Evolutionary conservation across 208 protist genomes (phyloP), one percentile per base, ranked within the genome.

Genomic region (Leishmania amazonensis): DNA sequence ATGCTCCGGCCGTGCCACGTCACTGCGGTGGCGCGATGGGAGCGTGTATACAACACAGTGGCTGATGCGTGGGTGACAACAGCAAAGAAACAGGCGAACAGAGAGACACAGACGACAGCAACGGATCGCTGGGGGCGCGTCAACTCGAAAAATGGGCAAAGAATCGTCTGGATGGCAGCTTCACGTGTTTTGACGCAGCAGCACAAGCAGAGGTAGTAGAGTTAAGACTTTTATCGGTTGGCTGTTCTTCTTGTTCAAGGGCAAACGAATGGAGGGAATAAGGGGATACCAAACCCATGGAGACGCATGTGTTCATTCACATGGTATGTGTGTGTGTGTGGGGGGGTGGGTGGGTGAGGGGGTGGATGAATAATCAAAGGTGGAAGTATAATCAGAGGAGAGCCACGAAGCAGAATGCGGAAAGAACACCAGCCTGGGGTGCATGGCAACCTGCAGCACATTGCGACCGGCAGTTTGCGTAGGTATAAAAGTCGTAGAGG

Each of bases 61-160:
- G 4, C 17, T 6, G 60, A 67, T 67, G 11, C 11, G 60, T 40
- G n/a, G 24, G 67, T n/a, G 9, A 40, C 40, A 72, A 72, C 21
- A 17, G 11, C 19, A 54, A 80, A 85, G 68, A 38, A 80, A 31
- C 3, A 6, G 8, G 11, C 57, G 28, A 15, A 31, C 57, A 62
- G 57, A 76, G 77, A 82, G 38, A 28, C 8, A 76, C 35, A 35
- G 24, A n/a, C 28, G 65, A 70, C 71, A 64, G 58, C 45, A 73
- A 24, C 47, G 57, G 28, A 68, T 53, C 47, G 31, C 71, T 21
- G 15, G 35, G 49, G 35, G 15, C 19, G 53, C 17, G 68, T 3
- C 3, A 2, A 51, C 35, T 2, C 45, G 7, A 8, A 24, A 73
- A 73, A 73, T 1, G 40, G 21, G 38, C 40, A 47, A 47, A 19